Percentiles rank a stretch among this genome's conserved stretches.
These are phyloP conservation scores for Ganoderma meredithae DNA, from an alignment of 1,284 basidiomycete genomes.

Conservation along the genomic window DNA sequence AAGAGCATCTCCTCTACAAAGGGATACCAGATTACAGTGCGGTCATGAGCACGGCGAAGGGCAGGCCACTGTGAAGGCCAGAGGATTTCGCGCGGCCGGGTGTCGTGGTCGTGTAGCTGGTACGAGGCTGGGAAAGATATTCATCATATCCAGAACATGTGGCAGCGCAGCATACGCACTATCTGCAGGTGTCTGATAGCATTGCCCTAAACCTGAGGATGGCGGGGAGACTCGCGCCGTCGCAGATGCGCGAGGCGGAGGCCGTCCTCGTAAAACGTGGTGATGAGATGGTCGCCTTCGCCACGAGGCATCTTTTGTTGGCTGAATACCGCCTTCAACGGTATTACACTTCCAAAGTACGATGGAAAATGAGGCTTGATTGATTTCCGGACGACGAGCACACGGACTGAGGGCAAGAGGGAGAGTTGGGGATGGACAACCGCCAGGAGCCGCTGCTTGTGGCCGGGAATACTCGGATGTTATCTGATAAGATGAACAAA, in stretches of 20 bases:
- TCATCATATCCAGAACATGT: slow-evolving; percentile 1
- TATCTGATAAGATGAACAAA: slow-evolving; percentile 10
- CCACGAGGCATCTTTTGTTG: slow-evolving; percentile 1
- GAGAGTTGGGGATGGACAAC: neutral
- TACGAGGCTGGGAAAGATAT: slow-evolving; percentile 1
- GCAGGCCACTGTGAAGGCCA: slow-evolving; percentile 4
- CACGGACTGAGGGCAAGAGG: neutral
- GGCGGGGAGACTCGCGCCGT: slow-evolving; percentile 7
- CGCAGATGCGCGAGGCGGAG: slow-evolving; percentile 10
- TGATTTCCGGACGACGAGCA: neutral
- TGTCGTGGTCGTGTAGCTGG: neutral
- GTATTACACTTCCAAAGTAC: neutral
- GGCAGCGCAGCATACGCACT: neutral
- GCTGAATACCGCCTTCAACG: neutral
- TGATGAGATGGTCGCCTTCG: slow-evolving; percentile 6
- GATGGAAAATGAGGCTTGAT: neutral
- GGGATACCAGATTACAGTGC: slow-evolving; percentile 7
- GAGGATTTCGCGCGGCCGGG: slow-evolving; percentile 16
- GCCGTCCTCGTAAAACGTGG: neutral
- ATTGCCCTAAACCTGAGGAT: slow-evolving; percentile 17
- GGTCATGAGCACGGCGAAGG: slow-evolving; percentile 1
- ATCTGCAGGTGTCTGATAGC: neutral
- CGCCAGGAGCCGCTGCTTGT: too few species aligned
- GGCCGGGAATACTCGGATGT: neutral
- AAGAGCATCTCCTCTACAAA: slow-evolving; percentile 1